These are phyloP conservation scores for Cyberlindnera maclurae DNA, from an alignment of 805 yeast species.

Conservation along the genomic window DNA sequence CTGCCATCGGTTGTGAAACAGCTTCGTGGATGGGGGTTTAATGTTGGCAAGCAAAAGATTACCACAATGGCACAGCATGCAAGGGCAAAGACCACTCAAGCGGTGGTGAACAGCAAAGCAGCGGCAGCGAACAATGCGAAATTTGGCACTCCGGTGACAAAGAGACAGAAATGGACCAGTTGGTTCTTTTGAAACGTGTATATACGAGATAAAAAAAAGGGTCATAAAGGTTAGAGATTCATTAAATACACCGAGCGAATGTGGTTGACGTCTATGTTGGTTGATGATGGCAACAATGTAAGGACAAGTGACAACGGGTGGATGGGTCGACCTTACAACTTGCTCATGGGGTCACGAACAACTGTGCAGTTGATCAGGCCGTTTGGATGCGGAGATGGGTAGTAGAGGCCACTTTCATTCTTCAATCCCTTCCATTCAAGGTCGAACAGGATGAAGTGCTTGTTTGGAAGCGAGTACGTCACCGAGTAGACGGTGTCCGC, in stretches of 20 bases:
- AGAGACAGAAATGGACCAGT: conserved; percentile 49
- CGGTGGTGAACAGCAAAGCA: conserved; percentile 21
- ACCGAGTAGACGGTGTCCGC: conserved; percentile 58
- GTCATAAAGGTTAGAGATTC: too few species aligned
- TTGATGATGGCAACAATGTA: too few species aligned
- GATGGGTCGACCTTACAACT: conserved; percentile 29
- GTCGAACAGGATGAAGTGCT: conserved; percentile 80
- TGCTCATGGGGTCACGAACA: conserved; percentile 56
- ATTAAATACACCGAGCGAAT: too few species aligned
- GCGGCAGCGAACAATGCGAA: conserved; percentile 38
- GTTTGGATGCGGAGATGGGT: conserved; percentile 89
- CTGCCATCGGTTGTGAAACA: conserved; percentile 71
- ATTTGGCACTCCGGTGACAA: conserved; percentile 48
- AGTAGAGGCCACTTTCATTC: conserved; percentile 76
- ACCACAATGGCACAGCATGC: conserved; percentile 33
- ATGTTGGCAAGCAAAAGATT: conserved; percentile 49
- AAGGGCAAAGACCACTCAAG: conserved; percentile 25
- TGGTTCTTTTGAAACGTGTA: conserved; percentile 41
- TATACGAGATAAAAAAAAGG: too few species aligned
- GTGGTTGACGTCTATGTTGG: too few species aligned
- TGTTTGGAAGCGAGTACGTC: conserved; percentile 78
- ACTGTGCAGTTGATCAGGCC: conserved; percentile 88
- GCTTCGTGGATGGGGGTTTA: conserved; percentile 73
- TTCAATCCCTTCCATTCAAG: conserved; percentile 77
- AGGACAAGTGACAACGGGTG: too few species aligned